Percentiles rank a stretch among this genome's conserved stretches.
Conservation (phyloP, 73 alveolate species). For the Durusdinium trenchii region DNA sequence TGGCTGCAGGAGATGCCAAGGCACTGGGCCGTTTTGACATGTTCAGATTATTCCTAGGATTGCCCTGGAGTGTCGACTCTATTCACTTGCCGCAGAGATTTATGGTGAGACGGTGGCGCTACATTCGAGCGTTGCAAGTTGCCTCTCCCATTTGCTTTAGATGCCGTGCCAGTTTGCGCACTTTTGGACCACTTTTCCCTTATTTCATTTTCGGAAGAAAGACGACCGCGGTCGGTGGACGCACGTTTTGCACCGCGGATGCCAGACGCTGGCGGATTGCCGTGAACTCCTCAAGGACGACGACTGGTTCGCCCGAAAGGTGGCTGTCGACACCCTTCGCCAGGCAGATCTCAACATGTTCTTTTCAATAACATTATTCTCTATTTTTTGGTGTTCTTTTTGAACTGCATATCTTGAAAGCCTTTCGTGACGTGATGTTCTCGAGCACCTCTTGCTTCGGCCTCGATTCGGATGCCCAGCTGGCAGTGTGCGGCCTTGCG, state of each 20-base stretch:
- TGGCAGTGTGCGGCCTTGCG: no score
- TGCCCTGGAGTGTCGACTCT: neutral
- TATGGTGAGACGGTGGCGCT: neutral
- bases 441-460: no score
- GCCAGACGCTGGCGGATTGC: constrained; percentile 59
- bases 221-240: neutral
- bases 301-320: constrained; percentile 68
- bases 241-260: no score
- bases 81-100: neutral
- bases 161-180: neutral
- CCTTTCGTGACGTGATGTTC: no score
- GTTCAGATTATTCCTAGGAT: neutral
- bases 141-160: neutral
- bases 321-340: constrained; percentile 39
- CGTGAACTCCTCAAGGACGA: constrained; percentile 70
- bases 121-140: neutral
- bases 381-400: no score
- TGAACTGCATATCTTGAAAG: no score
- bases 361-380: neutral
- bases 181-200: neutral
- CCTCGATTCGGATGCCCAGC: no score
- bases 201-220: neutral
- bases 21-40: neutral
- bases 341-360: neutral
- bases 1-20: constrained; percentile 42